Conservation (phyloP, 176 grass and related monocot species). For the Eragrostis curvula region DNA sequence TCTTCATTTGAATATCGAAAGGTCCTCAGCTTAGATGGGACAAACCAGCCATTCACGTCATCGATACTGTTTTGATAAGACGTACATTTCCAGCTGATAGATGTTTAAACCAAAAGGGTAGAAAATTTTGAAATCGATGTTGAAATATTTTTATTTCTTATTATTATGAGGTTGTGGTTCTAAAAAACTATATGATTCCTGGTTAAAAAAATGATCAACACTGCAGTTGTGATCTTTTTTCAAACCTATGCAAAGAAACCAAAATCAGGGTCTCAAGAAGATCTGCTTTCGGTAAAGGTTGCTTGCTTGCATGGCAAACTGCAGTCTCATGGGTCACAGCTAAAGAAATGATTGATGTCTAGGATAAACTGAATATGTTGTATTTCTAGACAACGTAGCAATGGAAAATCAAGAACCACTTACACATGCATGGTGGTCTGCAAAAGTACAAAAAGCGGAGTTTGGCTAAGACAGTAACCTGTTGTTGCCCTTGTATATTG, state of each 20-base stretch:
- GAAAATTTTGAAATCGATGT: background rate
- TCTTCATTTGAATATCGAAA: constrained; percentile 46
- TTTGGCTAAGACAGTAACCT: constrained; percentile 38
- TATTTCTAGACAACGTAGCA: constrained; percentile 18
- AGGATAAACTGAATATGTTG: background rate
- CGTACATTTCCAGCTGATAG: background rate
- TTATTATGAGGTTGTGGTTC: background rate
- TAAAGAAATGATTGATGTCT: background rate
- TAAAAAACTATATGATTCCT: background rate
- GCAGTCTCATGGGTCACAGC: background rate
- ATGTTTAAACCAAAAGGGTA: background rate
- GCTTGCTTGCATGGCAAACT: background rate
- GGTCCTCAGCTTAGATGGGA: constrained; percentile 29
- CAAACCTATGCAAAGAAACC: constrained; percentile 4
- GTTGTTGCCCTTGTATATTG: background rate
- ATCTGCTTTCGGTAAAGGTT: background rate
- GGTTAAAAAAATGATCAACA: background rate
- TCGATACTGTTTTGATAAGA: background rate
- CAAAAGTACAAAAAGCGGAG: constrained; percentile 44
- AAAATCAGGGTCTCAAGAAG: background rate
- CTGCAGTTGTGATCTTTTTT: background rate
- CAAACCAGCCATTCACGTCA: constrained; percentile 23
- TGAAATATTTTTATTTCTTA: background rate
- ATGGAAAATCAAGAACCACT: constrained; percentile 6
- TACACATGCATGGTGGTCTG: background rate